Evolutionary conservation across 2,329 filamentous ascomycete species (phyloP), one percentile per base, ranked within the genome.

Genomic region (Claviceps monticola): DNA sequence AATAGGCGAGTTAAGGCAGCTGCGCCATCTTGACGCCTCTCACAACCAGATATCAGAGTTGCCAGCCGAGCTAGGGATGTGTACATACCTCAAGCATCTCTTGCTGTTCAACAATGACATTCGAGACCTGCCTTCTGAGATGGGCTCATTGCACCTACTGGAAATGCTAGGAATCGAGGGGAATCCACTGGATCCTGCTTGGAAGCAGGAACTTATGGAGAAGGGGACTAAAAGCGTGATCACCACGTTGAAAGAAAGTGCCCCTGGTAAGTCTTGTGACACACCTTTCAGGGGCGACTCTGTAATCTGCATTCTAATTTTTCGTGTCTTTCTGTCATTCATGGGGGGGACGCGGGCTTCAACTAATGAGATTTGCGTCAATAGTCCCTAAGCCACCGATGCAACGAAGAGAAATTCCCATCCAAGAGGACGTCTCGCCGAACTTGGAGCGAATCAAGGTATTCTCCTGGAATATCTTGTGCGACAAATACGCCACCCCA

Each of bases 21-120:
- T 98, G 48, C 85, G 81, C 38, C 79, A 90, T 61, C 78, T 98
- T 48, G 91, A 98, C 67, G 76, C 90, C 3, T 97, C 93, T 0
- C 82, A 84, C 70, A 98, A 98, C 67, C 80, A 91, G 55, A 75
- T 98, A 54, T 78, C 77, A 8, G 82, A 86, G 57, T 73, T 98
- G 4, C 93, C 93, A 1, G 79, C 86, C 21, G 91, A 98, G 71
- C 81, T 98, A 55, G 93, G 93, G 63, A 98, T 97, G 91, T 88
- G 95, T 61, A 93, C 90, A 29, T 93, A 90, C 59, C 74, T 98
- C 51, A 89, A 88, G 68, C 83, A 86, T 58, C 75, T 98, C 5
- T 73, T 90, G 29, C 74, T 96, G 2, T 96, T 95, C 66, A 89
- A 95, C 71, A 98, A 98, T 67, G 78, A 86, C 56, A 84, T 98